phyloP scores from a whole-genome alignment of 225 moss, liverwort and hornwort genomes.

The Bryoerythrophyllum caledonicum region DNA sequence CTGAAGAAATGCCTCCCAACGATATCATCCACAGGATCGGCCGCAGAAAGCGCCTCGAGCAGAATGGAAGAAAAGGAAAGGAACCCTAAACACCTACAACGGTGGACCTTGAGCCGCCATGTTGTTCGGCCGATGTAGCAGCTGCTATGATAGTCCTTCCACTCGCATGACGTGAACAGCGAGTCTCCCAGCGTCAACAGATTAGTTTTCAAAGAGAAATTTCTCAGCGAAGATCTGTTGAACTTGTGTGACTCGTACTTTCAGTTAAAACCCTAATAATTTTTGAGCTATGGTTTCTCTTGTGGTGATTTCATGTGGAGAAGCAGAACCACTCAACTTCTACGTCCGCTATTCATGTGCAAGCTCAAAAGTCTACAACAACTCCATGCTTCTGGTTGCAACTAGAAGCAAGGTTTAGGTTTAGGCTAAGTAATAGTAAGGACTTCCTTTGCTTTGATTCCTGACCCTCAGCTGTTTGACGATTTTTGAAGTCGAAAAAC shows the following conservation, averaged over 20 bases:
- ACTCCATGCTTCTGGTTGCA: too few species aligned
- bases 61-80: not conserved
- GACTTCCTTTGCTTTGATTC: too few species aligned
- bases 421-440: too few species aligned
- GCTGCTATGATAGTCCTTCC: not conserved
- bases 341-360: too few species aligned
- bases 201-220: not conserved
- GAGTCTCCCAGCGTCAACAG: not conserved
- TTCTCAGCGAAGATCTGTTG: not conserved
- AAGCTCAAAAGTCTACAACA: too few species aligned
- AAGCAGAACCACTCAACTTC: too few species aligned
- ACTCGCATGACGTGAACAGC: not conserved
- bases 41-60: constrained; percentile 6
- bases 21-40: constrained; percentile 16
- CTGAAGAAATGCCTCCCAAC: not conserved
- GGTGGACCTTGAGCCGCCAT: constrained; percentile 1
- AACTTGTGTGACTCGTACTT: not conserved
- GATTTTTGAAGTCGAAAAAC: not conserved
- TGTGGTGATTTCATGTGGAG: not conserved
- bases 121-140: not conserved
- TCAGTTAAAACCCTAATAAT: not conserved
- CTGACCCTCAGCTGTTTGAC: not conserved
- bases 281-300: not conserved
- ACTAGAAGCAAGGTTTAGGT: too few species aligned
- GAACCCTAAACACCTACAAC: too few species aligned